phyloP scores from a whole-genome alignment of 495 filamentous ascomycete genomes.

The Lichina pygmaea region DNA sequence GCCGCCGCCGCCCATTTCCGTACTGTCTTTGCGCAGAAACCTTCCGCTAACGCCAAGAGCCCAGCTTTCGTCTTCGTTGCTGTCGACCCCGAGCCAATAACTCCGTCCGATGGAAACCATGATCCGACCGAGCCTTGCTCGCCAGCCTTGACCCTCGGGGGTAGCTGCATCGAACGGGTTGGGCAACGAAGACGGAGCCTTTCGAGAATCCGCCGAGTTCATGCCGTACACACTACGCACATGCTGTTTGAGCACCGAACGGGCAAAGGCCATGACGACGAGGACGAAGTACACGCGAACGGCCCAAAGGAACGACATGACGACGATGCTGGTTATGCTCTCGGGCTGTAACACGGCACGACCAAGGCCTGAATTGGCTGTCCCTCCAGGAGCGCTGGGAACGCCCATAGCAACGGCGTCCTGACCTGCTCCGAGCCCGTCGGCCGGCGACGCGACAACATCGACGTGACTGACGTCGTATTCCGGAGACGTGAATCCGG shows the following conservation, averaged over 20 bases:
- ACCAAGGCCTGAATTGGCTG: conserved; percentile 10
- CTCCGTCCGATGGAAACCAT: conserved; percentile 42
- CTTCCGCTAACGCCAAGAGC: conserved; percentile 26
- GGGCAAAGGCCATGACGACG: conserved; percentile 54
- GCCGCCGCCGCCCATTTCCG: conserved; percentile 3
- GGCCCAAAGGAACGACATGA: conserved; percentile 43
- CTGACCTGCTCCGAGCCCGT: conserved; percentile 17
- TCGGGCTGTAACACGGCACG: conserved; percentile 35
- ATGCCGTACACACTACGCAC: conserved; percentile 12
- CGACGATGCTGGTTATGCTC: conserved; percentile 43
- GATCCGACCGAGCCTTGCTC: conserved; percentile 39
- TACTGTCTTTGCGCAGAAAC: conserved; percentile 18
- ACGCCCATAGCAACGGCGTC: conserved; percentile 22
- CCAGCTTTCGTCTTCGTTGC: conserved; percentile 23
- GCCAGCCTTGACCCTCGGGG: conserved; percentile 48
- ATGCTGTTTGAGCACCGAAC: conserved; percentile 36
- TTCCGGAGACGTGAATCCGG: conserved; percentile 41
- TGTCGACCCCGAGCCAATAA: conserved; percentile 45
- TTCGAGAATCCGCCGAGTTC: conserved; percentile 19
- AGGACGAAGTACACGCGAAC: conserved; percentile 54
- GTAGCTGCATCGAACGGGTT: conserved; percentile 44
- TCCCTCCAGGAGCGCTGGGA: neutral
- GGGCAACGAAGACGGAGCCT: conserved; percentile 10
- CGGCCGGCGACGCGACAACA: conserved; percentile 17
- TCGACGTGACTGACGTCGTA: conserved; percentile 30